phyloP scores from a whole-genome alignment of 495 filamentous ascomycete species.

The Barbatosphaeria neglecta region DNA sequence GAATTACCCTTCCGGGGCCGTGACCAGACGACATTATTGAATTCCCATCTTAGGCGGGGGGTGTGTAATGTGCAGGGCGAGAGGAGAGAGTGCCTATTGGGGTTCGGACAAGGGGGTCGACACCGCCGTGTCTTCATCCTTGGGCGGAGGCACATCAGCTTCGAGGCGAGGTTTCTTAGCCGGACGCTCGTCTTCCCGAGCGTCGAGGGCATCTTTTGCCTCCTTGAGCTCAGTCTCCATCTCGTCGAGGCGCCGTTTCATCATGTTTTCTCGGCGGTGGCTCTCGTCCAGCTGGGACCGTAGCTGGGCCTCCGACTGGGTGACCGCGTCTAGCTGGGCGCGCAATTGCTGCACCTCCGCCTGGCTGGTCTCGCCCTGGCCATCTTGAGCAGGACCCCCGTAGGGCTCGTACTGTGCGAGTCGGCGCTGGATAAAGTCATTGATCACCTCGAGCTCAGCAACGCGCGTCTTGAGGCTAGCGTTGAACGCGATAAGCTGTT shows the following conservation, averaged over 20 bases:
- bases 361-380: constrained; percentile 25
- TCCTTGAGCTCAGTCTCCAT: constrained; percentile 49
- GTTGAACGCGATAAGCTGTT: constrained; percentile 65
- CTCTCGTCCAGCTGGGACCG: constrained; percentile 62
- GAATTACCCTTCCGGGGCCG: neutral
- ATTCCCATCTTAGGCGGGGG: too few species aligned
- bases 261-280: constrained; percentile 63
- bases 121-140: constrained; percentile 14
- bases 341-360: constrained; percentile 28
- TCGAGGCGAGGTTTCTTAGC: constrained; percentile 26
- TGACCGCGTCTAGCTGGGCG: constrained; percentile 31
- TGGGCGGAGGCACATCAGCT: constrained; percentile 4
- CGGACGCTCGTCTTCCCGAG: constrained; percentile 20
- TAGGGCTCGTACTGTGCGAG: constrained; percentile 72
- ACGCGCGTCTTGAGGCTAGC: constrained; percentile 80
- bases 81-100: neutral
- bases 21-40: neutral
- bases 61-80: neutral
- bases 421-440: constrained; percentile 82
- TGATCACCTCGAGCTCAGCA: constrained; percentile 89
- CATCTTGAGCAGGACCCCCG: constrained; percentile 45
- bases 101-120: constrained; percentile 13
- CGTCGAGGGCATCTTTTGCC: constrained; percentile 23
- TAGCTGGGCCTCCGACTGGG: constrained; percentile 23
- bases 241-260: constrained; percentile 73